Conservation (phyloP, 129 eudicot genomes). For the Heracleum sosnowskyi region DNA sequence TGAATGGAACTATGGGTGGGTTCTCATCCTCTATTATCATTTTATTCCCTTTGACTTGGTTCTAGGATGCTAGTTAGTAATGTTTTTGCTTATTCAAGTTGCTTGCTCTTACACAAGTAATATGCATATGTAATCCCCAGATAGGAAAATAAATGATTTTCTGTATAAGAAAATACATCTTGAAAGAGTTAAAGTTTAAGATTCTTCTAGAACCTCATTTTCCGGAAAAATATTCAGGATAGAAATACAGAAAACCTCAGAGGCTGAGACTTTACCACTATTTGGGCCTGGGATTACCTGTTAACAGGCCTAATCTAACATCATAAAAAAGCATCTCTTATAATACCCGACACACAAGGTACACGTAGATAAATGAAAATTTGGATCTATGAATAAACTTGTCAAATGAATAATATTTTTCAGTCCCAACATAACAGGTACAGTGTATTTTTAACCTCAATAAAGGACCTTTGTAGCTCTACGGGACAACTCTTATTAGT, state of each 20-base stretch:
- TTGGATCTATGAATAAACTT: no score
- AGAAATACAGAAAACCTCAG: not conserved
- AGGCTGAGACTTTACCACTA: no score
- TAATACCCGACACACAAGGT: not conserved
- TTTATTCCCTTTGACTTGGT: not conserved
- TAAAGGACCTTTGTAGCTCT: not conserved
- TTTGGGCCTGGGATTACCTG: not conserved
- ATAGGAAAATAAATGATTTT: not conserved
- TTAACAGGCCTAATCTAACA: not conserved
- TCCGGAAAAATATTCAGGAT: not conserved
- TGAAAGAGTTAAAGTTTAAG: not conserved
- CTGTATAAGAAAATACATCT: not conserved
- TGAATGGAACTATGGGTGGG: slow-evolving; percentile 83
- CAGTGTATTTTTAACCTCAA: no score
- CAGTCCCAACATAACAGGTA: no score
- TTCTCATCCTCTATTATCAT: not conserved
- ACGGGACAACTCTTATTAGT: not conserved
- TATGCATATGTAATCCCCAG: not conserved
- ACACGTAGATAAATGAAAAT: no score
- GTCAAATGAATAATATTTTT: no score
- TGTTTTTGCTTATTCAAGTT: not conserved
- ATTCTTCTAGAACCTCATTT: not conserved
- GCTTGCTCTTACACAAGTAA: not conserved
- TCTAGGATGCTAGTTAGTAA: not conserved
- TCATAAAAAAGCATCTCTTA: not conserved